These are phyloP conservation scores for Yamagishiella unicocca DNA, from an alignment of 139 green algal species.

Conservation along the genomic window DNA sequence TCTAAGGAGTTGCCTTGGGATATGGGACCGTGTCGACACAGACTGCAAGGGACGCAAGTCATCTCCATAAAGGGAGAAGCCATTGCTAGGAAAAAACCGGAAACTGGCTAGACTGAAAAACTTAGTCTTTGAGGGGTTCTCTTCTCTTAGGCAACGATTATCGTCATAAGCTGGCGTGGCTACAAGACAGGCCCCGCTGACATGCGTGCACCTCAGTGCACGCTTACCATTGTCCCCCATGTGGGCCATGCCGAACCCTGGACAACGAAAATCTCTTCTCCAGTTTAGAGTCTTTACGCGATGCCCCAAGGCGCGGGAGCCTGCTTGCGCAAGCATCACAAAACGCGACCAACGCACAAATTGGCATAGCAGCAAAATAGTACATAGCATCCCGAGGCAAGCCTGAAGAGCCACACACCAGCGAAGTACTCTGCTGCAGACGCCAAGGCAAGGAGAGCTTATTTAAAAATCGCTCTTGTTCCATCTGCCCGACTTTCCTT, in stretches of 20 bases:
- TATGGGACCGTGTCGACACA: background rate
- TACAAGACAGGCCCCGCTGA: background rate
- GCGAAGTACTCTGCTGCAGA: background rate
- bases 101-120: background rate
- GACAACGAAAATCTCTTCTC: background rate
- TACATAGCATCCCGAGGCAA: background rate
- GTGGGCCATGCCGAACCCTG: background rate
- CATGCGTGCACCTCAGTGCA: background rate
- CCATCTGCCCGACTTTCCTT: background rate
- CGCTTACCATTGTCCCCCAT: background rate
- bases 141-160: constrained; percentile 10
- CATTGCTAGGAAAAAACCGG: background rate
- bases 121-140: background rate
- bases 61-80: background rate
- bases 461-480: background rate
- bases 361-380: background rate
- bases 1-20: constrained; percentile 9
- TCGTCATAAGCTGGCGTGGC: background rate
- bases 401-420: background rate
- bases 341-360: constrained; percentile 1
- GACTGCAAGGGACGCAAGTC: background rate
- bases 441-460: background rate
- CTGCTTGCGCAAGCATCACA: constrained; percentile 4
- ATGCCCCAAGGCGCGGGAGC: background rate
- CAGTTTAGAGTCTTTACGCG: background rate